Conservation (phyloP, 1,284 basidiomycete genomes). For the Porodaedalea pini region DNA sequence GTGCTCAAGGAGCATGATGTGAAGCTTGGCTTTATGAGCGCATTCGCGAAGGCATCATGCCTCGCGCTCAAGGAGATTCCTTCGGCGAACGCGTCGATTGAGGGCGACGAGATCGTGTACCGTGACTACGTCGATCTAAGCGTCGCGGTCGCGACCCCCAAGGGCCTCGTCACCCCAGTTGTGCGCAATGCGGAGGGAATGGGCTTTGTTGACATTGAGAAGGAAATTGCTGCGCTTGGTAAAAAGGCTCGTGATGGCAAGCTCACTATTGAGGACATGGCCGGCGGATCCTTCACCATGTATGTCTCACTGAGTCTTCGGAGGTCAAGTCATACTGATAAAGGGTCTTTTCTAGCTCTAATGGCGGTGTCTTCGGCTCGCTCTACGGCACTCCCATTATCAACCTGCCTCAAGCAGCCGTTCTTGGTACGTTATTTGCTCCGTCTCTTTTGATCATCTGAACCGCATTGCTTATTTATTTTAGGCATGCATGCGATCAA, state of each 20-base stretch:
- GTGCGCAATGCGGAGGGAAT: slow-evolving; percentile 88
- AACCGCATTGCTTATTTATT: not conserved
- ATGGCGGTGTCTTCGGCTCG: slow-evolving; percentile 98
- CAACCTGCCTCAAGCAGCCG: slow-evolving; percentile 94
- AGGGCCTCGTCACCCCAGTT: slow-evolving; percentile 96
- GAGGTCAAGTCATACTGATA: slow-evolving; percentile 4
- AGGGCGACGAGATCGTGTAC: slow-evolving; percentile 95
- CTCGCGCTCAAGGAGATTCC: slow-evolving; percentile 93
- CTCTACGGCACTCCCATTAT: slow-evolving; percentile 97
- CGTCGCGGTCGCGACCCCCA: slow-evolving; percentile 96
- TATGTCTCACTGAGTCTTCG: slow-evolving; percentile 36
- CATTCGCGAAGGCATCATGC: slow-evolving; percentile 86
- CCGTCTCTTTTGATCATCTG: not conserved
- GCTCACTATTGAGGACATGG: slow-evolving; percentile 94
- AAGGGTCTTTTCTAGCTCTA: slow-evolving; percentile 59
- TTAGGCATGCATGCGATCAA: slow-evolving; percentile 95
- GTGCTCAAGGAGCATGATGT: slow-evolving; percentile 91
- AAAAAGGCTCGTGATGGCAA: slow-evolving; percentile 96
- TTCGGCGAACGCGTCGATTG: slow-evolving; percentile 92
- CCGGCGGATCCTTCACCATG: slow-evolving; percentile 98
- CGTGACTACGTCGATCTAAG: slow-evolving; percentile 92
- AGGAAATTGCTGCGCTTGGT: slow-evolving; percentile 85
- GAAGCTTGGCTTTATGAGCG: slow-evolving; percentile 98
- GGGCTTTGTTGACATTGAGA: slow-evolving; percentile 90
- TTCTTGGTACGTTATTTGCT: slow-evolving; percentile 61